phyloP scores from a whole-genome alignment of 352 stramenopile species.

The Bremia lactucae region DNA sequence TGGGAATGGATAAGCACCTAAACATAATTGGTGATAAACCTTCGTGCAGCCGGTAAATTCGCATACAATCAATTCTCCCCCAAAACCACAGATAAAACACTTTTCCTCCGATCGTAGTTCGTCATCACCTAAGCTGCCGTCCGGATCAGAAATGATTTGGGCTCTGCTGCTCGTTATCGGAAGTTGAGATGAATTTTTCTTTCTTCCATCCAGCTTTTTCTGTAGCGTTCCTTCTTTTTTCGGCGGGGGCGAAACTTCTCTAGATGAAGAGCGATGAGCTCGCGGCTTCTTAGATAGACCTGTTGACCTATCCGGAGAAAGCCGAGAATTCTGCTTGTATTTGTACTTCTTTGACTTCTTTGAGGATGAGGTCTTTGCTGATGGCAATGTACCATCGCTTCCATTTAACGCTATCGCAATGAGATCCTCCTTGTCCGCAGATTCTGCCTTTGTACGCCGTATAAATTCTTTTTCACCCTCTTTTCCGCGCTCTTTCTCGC shows the following conservation, averaged over 20 bases:
- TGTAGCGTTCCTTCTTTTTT: constrained; percentile 23
- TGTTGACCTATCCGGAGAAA: constrained; percentile 28
- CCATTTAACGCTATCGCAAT: constrained; percentile 9
- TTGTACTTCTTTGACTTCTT: constrained; percentile 56
- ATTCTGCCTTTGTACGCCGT: constrained; percentile 19
- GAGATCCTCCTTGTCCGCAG: constrained; percentile 13
- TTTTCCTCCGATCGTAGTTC: constrained; percentile 62
- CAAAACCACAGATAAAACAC: constrained; percentile 71
- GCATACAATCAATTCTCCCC: constrained; percentile 74
- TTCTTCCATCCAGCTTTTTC: constrained; percentile 22
- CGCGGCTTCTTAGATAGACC: constrained; percentile 37
- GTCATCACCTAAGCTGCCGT: constrained; percentile 26
- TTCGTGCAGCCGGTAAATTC: constrained; percentile 75
- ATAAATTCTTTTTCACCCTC: constrained; percentile 31
- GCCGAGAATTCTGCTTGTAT: constrained; percentile 42
- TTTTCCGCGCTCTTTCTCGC: constrained; percentile 35
- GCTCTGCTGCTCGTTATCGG: constrained; percentile 26
- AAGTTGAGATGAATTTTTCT: constrained; percentile 34
- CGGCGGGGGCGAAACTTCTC: constrained; percentile 27
- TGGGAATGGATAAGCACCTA: constrained; percentile 67
- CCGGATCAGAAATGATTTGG: constrained; percentile 19
- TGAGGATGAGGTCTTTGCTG: constrained; percentile 8
- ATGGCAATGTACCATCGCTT: constrained; percentile 5
- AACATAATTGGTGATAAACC: constrained; percentile 82
- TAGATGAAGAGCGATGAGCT: constrained; percentile 26